A percentile compares a stretch with the other conserved stretches of the same genome.
These are phyloP conservation scores for Scheffersomyces spartinae DNA, from an alignment of 805 yeast species.

Conservation along the genomic window DNA sequence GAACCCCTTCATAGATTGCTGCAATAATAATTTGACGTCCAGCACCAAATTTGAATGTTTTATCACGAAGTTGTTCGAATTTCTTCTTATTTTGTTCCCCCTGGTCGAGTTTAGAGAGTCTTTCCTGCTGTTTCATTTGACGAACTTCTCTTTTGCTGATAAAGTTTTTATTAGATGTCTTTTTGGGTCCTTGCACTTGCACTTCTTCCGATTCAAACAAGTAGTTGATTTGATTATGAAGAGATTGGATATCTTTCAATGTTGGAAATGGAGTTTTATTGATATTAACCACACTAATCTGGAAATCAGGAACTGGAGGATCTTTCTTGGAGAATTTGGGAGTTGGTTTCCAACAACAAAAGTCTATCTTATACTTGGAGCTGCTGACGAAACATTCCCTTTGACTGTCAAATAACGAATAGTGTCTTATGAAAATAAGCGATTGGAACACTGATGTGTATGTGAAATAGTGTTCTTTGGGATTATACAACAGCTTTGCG, in stretches of 20 bases:
- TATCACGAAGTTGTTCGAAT: too few relatives aligned
- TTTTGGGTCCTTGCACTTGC: constrained; percentile 9
- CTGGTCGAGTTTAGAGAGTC: constrained; percentile 17
- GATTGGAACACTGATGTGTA: constrained; percentile 12
- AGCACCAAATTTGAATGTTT: constrained; percentile 16
- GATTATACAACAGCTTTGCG: too few relatives aligned
- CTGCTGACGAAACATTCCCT: constrained; percentile 2
- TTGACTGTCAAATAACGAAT: constrained; percentile 6
- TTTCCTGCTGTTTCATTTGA: constrained; percentile 15
- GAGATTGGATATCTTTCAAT: constrained; percentile 24
- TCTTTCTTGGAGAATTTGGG: constrained; percentile 54
- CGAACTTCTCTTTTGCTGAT: too few relatives aligned
- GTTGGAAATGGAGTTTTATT: constrained; percentile 35
- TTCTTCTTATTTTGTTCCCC: too few relatives aligned
- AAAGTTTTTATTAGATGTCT: too few relatives aligned
- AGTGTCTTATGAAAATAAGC: constrained; percentile 10
- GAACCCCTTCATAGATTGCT: constrained; percentile 20
- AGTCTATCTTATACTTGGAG: constrained; percentile 27
- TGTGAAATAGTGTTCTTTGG: constrained; percentile 15
- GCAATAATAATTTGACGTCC: constrained; percentile 19
- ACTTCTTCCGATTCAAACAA: constrained; percentile 7
- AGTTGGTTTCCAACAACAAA: constrained; percentile 77
- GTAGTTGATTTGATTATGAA: constrained; percentile 10
- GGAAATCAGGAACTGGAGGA: constrained; percentile 70
- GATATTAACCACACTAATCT: constrained; percentile 47